Evolutionary conservation across 1,139 yeast genomes (phyloP), one percentile per base, ranked within the genome.

Genomic region (Suhomyces coccinellae): DNA sequence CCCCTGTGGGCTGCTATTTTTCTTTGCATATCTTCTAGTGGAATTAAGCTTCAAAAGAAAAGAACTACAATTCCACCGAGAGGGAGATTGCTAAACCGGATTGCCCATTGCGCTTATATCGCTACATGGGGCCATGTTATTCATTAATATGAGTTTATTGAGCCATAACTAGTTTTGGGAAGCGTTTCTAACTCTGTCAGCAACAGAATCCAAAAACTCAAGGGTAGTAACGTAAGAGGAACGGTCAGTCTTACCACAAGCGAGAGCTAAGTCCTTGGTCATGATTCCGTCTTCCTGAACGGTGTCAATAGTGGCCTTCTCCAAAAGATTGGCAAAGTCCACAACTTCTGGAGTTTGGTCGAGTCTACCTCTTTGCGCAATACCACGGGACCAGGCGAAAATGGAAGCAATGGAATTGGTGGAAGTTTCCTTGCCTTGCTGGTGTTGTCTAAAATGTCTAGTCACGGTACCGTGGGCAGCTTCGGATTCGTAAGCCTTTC

Each of bases 381-480:
- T 67, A 58, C 97, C 98, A 65, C 96, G 83, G 41, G 96, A 80
- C 98, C 98, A 91, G 34, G 98, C 98, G 60, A 85, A 91, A 59
- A 91, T 91, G 26, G 97, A 89, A n/a, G 98, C 98, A 69, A 91
- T 91, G 36, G 97, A 90, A 74, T 91, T 91, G 54, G 98, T 91
- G n/a, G 97, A 89, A 29, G 98, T 91, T 72, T 90, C 97, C 67
- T 89, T 87, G 57, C 97, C 97, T 69, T 85, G 86, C 71, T 91
- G 97, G 68, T 88, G 87, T 70, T 85, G 95, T 74, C 97, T 85
- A 75, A 77, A 91, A 67, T 91, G 98, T 72, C 98, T 87, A 48
- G 97, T 91, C 55, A 91, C 97, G 35, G 98, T 91, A 49, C 97
- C 98, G 66, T 91, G 97, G 24, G 98, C 97, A 50, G 97, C 97